Evolutionary conservation across 306 rosid species (phyloP), one percentile per base, ranked within the genome.

Genomic region (Albizia julibrissin): DNA sequence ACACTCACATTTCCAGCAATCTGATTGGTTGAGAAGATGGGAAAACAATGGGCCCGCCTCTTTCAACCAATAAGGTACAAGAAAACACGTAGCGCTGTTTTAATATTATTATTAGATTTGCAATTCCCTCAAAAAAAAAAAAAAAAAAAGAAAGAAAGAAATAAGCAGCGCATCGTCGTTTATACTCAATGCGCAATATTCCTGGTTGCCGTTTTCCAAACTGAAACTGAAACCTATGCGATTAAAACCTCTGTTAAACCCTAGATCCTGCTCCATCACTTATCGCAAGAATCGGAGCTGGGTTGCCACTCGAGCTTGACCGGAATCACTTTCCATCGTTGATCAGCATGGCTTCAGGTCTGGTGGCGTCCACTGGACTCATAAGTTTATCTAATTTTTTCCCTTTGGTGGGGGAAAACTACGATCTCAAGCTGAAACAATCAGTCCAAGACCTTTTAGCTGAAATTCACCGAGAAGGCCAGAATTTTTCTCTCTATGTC

Each of bases 21-120:
- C 58, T 79, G 81, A 91, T 90, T 91, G 89, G 97, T 77, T 79
- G 67, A 78, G 3, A 40, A 6, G 66, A 29, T 81, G 54, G 5
- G 11, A 21, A n/a, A 26, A 1, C 0, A 0, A 74, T 66, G 79
- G 91, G 87, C 31, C 85, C 83, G 59, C 3, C 47, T 10, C 37
- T 86, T 31, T 82, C 89, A 49, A 61, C 94, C 92, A 92, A 92
- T 88, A 72, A 81, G 86, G 50, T 81, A 6, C 80, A 29, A 85
- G 86, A 70, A 12, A 74, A 87, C 94, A 90, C 93, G 92, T 85
- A 83, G 42, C 46, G 59, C 56, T 0, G 24, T 15, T 1, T 50
- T 16, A 59, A 37, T 78, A 47, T 50, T 16, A 59, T 27, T 78
- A 47, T 74, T 69, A 47, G 42, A 77, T 46, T 74, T 77, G 42